A percentile compares a stretch with the other conserved stretches of the same genome.
Conservation (phyloP, 805 yeast genomes). For the Yamadazyma nakazawae region DNA sequence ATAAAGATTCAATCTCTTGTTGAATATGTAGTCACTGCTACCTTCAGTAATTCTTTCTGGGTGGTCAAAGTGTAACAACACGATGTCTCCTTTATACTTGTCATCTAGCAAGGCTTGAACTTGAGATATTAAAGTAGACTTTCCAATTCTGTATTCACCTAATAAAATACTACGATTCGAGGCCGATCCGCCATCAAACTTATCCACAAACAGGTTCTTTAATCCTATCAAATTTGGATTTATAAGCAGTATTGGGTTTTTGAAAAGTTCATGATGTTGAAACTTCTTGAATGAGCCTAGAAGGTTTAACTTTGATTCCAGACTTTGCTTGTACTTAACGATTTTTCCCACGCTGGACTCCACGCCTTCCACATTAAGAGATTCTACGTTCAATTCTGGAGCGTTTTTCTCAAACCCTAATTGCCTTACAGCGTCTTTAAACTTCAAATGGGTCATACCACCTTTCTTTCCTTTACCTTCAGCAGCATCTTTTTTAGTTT, state of each 20-base stretch:
- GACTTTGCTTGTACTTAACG: constrained; percentile 36
- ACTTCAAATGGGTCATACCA: constrained; percentile 42
- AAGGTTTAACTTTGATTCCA: constrained; percentile 43
- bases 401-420: constrained; percentile 35
- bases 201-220: constrained; percentile 28
- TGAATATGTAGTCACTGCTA: constrained; percentile 60
- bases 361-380: constrained; percentile 9
- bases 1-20: constrained; percentile 45
- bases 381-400: constrained; percentile 15
- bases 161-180: constrained; percentile 52
- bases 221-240: constrained; percentile 46
- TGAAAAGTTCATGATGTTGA: constrained; percentile 67
- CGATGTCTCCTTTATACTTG: constrained; percentile 29
- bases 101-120: constrained; percentile 53
- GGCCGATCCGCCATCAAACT: constrained; percentile 25
- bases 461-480: constrained; percentile 21
- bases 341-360: constrained; percentile 13
- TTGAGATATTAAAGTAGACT: constrained; percentile 70
- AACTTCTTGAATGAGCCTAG: constrained; percentile 64
- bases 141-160: constrained; percentile 79
- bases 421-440: constrained; percentile 34
- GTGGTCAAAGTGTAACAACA: constrained; percentile 62
- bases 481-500: constrained; percentile 10
- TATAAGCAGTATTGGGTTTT: constrained; percentile 56
- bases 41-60: constrained; percentile 69